A percentile compares a stretch with the other conserved stretches of the same genome.
phyloP scores from a whole-genome alignment of 163 green algal genomes.

The Scenedesmus sp. region DNA sequence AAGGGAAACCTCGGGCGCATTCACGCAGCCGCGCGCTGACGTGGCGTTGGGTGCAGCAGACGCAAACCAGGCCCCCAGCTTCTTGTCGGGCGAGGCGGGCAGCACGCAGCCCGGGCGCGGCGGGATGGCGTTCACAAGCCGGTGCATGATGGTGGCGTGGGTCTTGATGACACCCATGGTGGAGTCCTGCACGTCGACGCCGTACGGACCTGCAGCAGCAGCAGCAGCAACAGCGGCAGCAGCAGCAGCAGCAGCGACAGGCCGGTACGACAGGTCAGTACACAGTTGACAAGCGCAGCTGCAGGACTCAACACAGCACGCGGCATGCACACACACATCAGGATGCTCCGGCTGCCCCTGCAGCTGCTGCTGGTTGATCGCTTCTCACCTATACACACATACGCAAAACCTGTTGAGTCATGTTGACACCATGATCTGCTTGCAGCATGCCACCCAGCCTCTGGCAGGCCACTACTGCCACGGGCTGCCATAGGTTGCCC shows the following conservation, averaged over 20 bases:
- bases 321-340: too few relatives aligned
- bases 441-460: too few relatives aligned
- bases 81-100: conserved; percentile 24
- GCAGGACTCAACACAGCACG: too few relatives aligned
- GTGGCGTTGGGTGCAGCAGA: background rate
- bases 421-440: too few relatives aligned
- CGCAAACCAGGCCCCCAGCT: conserved; percentile 36
- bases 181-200: conserved; percentile 29
- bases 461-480: too few relatives aligned
- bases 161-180: conserved; percentile 54
- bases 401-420: too few relatives aligned
- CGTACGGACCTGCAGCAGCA: conserved; percentile 45
- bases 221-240: background rate
- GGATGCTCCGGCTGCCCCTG: too few relatives aligned
- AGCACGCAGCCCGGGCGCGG: conserved; percentile 43
- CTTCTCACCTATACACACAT: too few relatives aligned
- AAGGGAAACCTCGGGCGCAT: conserved; percentile 47
- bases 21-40: conserved; percentile 32
- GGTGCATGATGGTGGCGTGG: conserved; percentile 40
- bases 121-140: conserved; percentile 39
- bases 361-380: too few relatives aligned
- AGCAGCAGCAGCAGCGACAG: background rate
- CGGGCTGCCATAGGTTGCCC: too few relatives aligned
- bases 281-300: too few relatives aligned
- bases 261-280: background rate